Evolutionary conservation across 768 basidiomycete genomes (phyloP), one percentile per base, ranked within the genome.

Genomic region (Omphalotus guepiniiformis): DNA sequence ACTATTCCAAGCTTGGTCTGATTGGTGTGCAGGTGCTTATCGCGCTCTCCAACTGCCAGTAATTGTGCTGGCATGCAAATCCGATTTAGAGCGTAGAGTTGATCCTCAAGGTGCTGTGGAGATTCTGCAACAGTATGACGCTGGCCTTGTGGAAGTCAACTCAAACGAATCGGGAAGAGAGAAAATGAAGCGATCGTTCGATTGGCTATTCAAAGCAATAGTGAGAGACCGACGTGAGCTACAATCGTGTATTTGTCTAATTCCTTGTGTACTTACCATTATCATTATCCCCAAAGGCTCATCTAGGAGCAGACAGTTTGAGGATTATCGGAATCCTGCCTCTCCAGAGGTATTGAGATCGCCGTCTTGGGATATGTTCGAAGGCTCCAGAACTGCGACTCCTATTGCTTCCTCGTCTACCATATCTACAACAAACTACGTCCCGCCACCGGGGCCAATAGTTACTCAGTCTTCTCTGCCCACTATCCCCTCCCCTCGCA

Each of bases 11-110:
- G n/a, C n/a, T n/a, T n/a, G n/a, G n/a, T n/a, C n/a, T n/a, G 46
- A 45, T 29, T 45, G 45, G 30, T 25, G 16, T 49, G 19, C 56
- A 92, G 89, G 74, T 55, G 66, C 75, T 49, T 84, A 80, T 63
- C 69, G 67, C 56, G 68, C 73, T 42, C 66, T 80, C 58, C 76
- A 76, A 49, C 66, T 86, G 29, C 78, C 87, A 7, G 68, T 78
- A 21, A 74, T 95, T 37, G 86, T 92, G 11, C 71, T 97, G 12
- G 91, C 89, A 3, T 92, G 93, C 70, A 97, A 96, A 63, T 83
- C 84, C 4, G 89, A 95, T 58, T 67, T 85, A 16, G 71, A 72
- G 16, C 70, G 68, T 30, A 69, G 68, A 32, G 71, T 90, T n/a
- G 74, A 84, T 53, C 79, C 85, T 8, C 65, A 71, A 44, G 65